Base-by-base conservation (phyloP, 139 green algal genomes). In the Micromonas pusilla region DNA sequence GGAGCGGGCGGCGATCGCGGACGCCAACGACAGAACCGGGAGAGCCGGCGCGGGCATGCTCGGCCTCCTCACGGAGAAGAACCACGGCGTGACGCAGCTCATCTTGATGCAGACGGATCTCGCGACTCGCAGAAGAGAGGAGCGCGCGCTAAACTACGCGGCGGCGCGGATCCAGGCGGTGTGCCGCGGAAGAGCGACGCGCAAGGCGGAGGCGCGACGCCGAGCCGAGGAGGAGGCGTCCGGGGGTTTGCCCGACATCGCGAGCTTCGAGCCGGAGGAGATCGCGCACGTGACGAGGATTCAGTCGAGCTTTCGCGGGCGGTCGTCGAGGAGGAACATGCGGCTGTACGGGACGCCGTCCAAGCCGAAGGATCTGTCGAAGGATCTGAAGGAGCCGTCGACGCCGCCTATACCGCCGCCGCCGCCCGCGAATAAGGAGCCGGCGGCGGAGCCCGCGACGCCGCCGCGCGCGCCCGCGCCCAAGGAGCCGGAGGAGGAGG, bases 91-190 rank as follows among this genome's bases (percentile, higher is more conserved):
- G 32, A 16, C 9, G 20, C 20, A 73, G 9, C 20, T 23, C 5
- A 9, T 52, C 13, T 30, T 73, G 20, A 25, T 16, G 25, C 19
- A 5, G 60, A 68, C 66, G 32, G 66, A 57, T 16, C 45, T 57
- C 45, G 45, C 45, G 45, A 16, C 45, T 9, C 45, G 45, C 45
- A 16, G 16, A 16, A 9, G 45, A 9, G 45, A 73, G 5, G 25
- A 16, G 25, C 23, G 2, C 21, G 72, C 5, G 72, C 26, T 32
- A 19, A 28, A 67, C 13, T n/a, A 16, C 26, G 52, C 52, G 20
- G 72, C 72, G n/a, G 19, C n/a, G 36, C 34, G 70, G 16, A 76
- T 76, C 36, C 70, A 76, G 70, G 20, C 36, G 21, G n/a, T 76
- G 19, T 33, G 63, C 4, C 34, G 70, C 36, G 70, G 70, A 16